Evolutionary conservation across 257 asterid genomes (phyloP).

Genomic region (Agastache rugosa): DNA sequence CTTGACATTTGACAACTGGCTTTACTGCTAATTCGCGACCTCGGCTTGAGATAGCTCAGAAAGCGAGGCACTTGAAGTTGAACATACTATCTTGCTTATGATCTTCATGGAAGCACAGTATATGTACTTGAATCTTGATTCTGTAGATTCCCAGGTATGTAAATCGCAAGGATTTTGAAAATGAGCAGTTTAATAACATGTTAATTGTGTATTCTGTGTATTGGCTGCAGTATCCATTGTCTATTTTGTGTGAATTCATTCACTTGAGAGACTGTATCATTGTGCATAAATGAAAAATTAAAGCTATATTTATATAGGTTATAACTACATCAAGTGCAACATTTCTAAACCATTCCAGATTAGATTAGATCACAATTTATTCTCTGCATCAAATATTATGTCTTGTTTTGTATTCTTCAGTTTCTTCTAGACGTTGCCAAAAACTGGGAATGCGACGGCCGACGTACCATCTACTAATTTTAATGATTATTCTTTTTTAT

Average conservation of each 20-base stretch:
- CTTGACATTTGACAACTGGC: not conserved
- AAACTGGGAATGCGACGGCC: no score
- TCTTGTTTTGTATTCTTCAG: no score
- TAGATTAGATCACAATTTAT: no score
- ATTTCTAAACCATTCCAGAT: no score
- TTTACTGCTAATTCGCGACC: not conserved
- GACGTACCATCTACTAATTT: not conserved
- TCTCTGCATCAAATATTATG: no score
- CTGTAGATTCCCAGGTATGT: conserved; percentile 8
- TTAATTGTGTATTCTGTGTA: not conserved
- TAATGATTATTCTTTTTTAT: not conserved
- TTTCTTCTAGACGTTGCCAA: no score
- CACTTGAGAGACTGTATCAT: no score
- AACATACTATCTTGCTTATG: conserved; percentile 13
- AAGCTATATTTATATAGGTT: no score
- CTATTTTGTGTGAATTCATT: not conserved
- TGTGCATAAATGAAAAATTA: no score
- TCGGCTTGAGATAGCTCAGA: not conserved
- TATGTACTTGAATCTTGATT: not conserved
- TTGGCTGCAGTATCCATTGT: not conserved
- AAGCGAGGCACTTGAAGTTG: conserved; percentile 13
- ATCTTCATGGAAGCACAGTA: not conserved
- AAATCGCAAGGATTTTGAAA: conserved; percentile 11
- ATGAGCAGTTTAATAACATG: not conserved
- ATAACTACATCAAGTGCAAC: not conserved